A percentile compares a stretch with the other conserved stretches of the same genome.
These are phyloP conservation scores for Bryoerythrophyllum caledonicum DNA, from an alignment of 225 moss, liverwort and hornwort genomes.

Conservation along the genomic window DNA sequence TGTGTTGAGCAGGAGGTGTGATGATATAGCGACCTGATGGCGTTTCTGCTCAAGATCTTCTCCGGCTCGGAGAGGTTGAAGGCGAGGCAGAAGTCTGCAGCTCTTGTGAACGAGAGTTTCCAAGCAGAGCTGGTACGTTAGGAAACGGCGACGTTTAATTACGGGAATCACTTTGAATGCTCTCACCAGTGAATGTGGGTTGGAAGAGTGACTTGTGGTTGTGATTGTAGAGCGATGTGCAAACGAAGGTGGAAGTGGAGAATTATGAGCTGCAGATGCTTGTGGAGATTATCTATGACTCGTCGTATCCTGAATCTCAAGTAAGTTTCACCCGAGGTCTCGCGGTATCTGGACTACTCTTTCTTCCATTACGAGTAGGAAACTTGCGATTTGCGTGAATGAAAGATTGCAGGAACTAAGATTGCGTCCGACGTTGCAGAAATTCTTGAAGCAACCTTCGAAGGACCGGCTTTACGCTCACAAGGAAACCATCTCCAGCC, in stretches of 20 bases:
- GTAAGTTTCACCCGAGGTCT: constrained; percentile 12
- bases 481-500: constrained; percentile 40
- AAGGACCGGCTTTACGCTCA: constrained; percentile 39
- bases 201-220: too few relatives aligned
- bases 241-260: constrained; percentile 35
- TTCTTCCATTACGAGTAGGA: background rate
- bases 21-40: constrained; percentile 12
- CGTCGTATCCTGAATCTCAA: constrained; percentile 51
- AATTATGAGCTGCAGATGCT: constrained; percentile 41
- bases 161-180: too few relatives aligned
- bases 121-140: constrained; percentile 38
- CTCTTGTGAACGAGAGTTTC: constrained; percentile 29
- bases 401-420: background rate
- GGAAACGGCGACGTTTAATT: too few relatives aligned
- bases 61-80: constrained; percentile 34
- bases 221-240: constrained; percentile 33
- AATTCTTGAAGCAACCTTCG: constrained; percentile 41
- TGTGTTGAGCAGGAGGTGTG: background rate
- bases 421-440: constrained; percentile 20
- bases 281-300: constrained; percentile 46
- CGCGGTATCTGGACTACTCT: background rate
- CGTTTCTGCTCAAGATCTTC: constrained; percentile 37
- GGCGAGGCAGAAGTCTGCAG: constrained; percentile 33
- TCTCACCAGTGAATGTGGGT: too few relatives aligned
- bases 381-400: background rate